Evolutionary conservation across 2,329 filamentous ascomycete species (phyloP), one percentile per base, ranked within the genome.

Genomic region (Ophiocordyceps polyrhachis-furcata): DNA sequence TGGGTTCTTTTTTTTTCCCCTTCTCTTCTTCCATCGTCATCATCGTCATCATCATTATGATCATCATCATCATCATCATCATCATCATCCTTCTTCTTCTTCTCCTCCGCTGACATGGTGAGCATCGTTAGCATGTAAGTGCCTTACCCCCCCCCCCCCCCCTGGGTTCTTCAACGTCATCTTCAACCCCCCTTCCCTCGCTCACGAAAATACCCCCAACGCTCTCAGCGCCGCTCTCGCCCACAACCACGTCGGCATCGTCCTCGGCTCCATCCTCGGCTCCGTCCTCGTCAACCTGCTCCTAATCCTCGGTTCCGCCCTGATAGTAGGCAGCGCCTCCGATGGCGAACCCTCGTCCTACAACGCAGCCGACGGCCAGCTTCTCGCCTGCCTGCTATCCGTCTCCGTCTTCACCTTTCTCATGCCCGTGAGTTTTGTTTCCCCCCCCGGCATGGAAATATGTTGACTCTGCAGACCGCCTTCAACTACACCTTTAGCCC

Each of bases 271-370:
- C 0, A 66, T 87, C 38, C 66, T 87, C 15, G 83, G 82, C 19
- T 86, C 81, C 1, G 83, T 87, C 46, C 64, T 87, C n/a, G 79
- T 83, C 45, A 87, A 87, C 53, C 59, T 87, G 42, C 65, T 87
- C 4, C 67, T 85, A 38, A 85, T 86, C 50, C 66, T 87, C 43
- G 82, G 83, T 49, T 84, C 84, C 73, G 78, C 79, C 32, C 82
- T 87, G 51, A 60, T 85, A 2, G 64, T 81, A 6, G 81, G 80
- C 49, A 81, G 79, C 43, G 66, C 84, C 32, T 72, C 76, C 43
- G 81, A 74, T 55, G 71, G 74, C 52, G 80, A 85, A 58, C 78
- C 82, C 54, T 61, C 63, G 12, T 61, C 63, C 12, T 55, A 55
- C 45, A 57, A 57, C 45, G 49, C 52, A 7, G 52, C 54, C 4